Evolutionary conservation across 305 asterid species (phyloP), one percentile per base, ranked within the genome.

Genomic region (Rubia balearica): DNA sequence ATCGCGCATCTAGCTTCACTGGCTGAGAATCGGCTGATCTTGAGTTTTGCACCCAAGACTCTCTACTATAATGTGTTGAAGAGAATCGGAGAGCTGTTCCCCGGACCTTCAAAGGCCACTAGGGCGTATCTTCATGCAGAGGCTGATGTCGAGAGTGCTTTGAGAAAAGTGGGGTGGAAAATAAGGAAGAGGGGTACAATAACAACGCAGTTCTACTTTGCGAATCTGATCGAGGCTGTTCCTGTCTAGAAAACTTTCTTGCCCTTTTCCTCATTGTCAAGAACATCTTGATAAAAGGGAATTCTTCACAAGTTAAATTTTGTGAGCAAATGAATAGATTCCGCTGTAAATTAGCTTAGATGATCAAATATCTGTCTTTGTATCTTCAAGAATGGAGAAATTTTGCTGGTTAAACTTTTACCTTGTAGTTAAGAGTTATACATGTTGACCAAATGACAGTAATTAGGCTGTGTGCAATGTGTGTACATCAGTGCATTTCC

Each of bases 51-150:
- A 36, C 99, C 98, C 1, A 89, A 91, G 63, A 91, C 97, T 66
- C 63, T 91, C 60, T 94, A 89, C 79, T 94, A 94, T 69, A 84
- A 74, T 83, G 71, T 88, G 57, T 81, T 94, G 74, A 94, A 94
- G 81, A 89, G 99, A 75, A 79, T 94, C 0, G 97, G 99, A 8
- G 99, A 94, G 81, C 76, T 94, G 75, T 94, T 93, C 74, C 97
- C 92, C 4, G 99, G 99, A n/a, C 96, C 99, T 65, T 94, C 99
- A 45, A 94, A 94, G 86, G 97, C 97, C 24, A 94, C 99, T 42
- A 81, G 99, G 78, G 97, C 97, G 0, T 94, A 94, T 79, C 96
- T 94, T 55, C 99, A 94, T 69, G 85, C 99, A 0, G 99, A 89
- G 75, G 89, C 91, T 63, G 97, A 94, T 80, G 84, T 91, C 7